A percentile compares a stretch with the other conserved stretches of the same genome.
These are phyloP conservation scores for Chrysopogon serrulatus DNA, from an alignment of 176 grass and related monocot species.

Conservation along the genomic window DNA sequence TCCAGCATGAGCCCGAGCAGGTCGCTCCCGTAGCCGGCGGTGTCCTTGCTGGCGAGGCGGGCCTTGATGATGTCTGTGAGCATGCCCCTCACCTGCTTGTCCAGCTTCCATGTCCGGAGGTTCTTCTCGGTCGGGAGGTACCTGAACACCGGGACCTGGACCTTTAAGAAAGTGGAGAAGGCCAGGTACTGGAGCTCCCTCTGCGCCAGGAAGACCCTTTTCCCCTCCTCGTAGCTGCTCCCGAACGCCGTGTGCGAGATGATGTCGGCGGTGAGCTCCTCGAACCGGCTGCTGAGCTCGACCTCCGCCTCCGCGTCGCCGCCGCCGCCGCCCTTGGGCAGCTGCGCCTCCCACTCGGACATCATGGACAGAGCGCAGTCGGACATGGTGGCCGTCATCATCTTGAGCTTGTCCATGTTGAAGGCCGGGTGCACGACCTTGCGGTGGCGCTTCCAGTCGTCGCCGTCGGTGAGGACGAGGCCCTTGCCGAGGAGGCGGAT, in stretches of 20 bases:
- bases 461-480: constrained; percentile 37
- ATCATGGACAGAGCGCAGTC: constrained; percentile 43
- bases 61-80: constrained; percentile 34
- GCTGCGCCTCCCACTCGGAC: constrained; percentile 27
- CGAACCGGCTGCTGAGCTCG: constrained; percentile 38
- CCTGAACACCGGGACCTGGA: constrained; percentile 16
- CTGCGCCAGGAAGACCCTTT: constrained; percentile 40
- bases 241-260: constrained; percentile 64
- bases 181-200: constrained; percentile 42
- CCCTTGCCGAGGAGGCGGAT: constrained; percentile 48
- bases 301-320: not conserved
- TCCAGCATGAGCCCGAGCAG: constrained; percentile 47
- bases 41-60: not conserved
- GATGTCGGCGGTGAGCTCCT: constrained; percentile 56
- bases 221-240: constrained; percentile 50
- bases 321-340: not conserved
- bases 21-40: constrained; percentile 25
- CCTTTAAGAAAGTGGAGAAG: constrained; percentile 1
- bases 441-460: constrained; percentile 62
- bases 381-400: constrained; percentile 52
- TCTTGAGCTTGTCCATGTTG: constrained; percentile 70
- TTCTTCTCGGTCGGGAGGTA: constrained; percentile 34
- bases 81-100: constrained; percentile 18
- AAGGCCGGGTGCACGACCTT: constrained; percentile 55
- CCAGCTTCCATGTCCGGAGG: constrained; percentile 1